These are phyloP conservation scores for Taphrina pruni DNA, from an alignment of 1,139 yeast genomes.

Conservation along the genomic window DNA sequence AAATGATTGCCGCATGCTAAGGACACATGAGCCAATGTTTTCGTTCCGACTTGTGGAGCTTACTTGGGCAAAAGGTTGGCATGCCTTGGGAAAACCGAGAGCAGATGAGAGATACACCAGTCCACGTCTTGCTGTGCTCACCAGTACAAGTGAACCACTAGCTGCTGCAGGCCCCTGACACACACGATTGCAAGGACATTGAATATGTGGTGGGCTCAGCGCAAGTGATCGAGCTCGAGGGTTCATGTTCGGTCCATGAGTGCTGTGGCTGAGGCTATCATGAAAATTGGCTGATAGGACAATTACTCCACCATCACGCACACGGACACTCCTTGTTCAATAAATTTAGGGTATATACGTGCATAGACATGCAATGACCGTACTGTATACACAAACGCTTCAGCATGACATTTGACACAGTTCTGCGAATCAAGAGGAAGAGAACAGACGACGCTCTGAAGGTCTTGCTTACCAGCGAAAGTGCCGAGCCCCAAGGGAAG, in stretches of 20 bases:
- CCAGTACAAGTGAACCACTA: no score
- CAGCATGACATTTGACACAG: conserved; percentile 31
- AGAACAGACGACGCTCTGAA: conserved; percentile 32
- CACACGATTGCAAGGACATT: no score
- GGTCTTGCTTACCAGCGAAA: conserved; percentile 28
- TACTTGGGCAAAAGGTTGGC: conserved; percentile 30
- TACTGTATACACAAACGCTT: no score
- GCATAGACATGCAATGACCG: no score
- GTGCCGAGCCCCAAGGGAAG: conserved; percentile 21
- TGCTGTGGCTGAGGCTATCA: not conserved
- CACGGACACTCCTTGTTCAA: no score
- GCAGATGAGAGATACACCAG: no score
- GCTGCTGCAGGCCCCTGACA: no score
- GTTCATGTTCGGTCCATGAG: no score
- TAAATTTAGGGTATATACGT: no score
- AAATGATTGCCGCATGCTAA: conserved; percentile 27
- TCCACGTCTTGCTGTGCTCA: no score
- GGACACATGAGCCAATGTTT: not conserved
- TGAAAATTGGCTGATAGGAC: not conserved
- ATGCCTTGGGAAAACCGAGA: not conserved
- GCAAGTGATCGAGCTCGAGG: no score
- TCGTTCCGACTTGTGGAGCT: not conserved
- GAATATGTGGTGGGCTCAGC: no score
- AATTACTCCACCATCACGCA: not conserved
- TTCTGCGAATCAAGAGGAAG: conserved; percentile 36